Base-by-base conservation (phyloP, 768 basidiomycete genomes). In the Suillus plorans region DNA sequence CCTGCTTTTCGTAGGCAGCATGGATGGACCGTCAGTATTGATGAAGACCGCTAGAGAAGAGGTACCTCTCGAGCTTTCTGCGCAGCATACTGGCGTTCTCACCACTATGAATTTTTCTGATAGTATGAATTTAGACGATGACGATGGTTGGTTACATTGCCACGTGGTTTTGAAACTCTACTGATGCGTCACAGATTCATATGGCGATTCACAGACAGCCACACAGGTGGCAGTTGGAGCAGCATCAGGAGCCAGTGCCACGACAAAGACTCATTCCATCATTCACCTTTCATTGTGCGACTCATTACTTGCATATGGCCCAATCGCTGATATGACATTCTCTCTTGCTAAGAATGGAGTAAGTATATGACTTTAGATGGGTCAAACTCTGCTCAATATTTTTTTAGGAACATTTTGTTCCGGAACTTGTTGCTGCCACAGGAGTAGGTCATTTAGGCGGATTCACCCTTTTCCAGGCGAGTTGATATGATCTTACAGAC, bases 401-500 rank as follows among this genome's bases (percentile, higher is more conserved):
- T 61, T 59, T 36, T 37, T 66, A 93, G 90, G 90, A 91, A 66
- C 86, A 89, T 63, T 77, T 80, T 41, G 87, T 90, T 3, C 86
- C 94, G 4, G 93, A 97, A 74, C 83, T 99, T 5, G 89, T 96
- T 18, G 85, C 92, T 22, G 87, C 94, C 31, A 95, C 93, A 14
- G 96, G 96, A 16, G 83, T 88, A 12, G 92, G 89, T 0, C 74
- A 80, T 22, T 77, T 88, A 10, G 93, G 93, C 8, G 92, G 94
- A 2, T 90, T 97, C 74, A 92, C 92, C 20, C 80, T 95, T 34
- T 92, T 95, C 77, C 91, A 94, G 80, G 93, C 91, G 69, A 28
- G 80, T 65, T 25, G 37, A 42, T 34, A 4, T 59, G 50, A 50
- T 50, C 41, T 28, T 53, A 47, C 64, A 47, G 20, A 13, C 3